Evolutionary conservation across 495 filamentous ascomycete species (phyloP), one percentile per base, ranked within the genome.

Genomic region (Penicillium nucicola): DNA sequence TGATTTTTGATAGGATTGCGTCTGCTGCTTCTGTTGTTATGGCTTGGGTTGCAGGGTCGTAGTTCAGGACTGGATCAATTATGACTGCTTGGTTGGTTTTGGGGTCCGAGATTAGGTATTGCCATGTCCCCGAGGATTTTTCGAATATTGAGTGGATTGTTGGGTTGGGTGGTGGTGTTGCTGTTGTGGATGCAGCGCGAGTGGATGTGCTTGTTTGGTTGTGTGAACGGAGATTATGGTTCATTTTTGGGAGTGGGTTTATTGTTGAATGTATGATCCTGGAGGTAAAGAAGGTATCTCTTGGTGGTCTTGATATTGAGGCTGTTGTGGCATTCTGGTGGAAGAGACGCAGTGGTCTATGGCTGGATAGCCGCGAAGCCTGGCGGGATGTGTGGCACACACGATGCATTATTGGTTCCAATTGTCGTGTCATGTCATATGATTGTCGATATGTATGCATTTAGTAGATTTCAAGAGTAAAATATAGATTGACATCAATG

Each of bases 31-130:
- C 14, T 6, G 80, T 83, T 17, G 61, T 68, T 53, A 84, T 66
- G 12, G 46, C 45, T 34, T 71, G 72, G 12, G 62, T 75, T 22
- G 66, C 57, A 0, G 69, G 74, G 54, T 83, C 71, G 54, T 73
- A 84, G 65, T 85, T 75, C 12, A 85, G 68, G 3, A 84, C 83
- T 1, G 80, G 67, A 57, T 84, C 83, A 48, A 85, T 83, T 48
- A 85, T 77, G 36, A 69, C 71, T 20, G 80, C 77, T 1, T 55
- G 17, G 2, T 46, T 50, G 10, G 79, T 80, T 11, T 58, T 41
- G 0, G 78, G 73, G 55, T 81, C 78, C 4, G 72, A 77, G 3
- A 84, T 70, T n/a, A 85, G 56, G 56, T 83, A 84, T 52, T 84
- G 82, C 78, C 78, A 84, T 37, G 82, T 84, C n/a, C 69, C 62